Percentiles rank a stretch among this genome's conserved stretches.
Conservation (phyloP, 1,284 basidiomycete genomes). For the Phaffia rhodozyma region DNA sequence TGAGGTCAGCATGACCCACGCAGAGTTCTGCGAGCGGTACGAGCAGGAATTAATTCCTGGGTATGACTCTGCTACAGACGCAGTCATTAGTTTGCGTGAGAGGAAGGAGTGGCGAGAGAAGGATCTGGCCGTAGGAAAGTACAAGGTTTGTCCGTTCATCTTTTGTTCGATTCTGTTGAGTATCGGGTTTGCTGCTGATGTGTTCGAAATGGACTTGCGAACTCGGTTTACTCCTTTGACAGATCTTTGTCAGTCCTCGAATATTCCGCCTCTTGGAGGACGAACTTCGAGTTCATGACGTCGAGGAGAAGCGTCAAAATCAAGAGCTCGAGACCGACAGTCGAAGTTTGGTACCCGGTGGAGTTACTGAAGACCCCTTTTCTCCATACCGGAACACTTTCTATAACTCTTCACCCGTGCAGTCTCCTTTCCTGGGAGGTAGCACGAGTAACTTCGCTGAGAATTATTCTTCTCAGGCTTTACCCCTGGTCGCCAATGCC, state of each 20-base stretch:
- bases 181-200: not conserved
- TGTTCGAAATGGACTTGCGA: not conserved
- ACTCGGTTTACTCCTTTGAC: slow-evolving; percentile 8
- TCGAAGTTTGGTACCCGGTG: slow-evolving; percentile 52
- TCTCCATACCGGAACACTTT: slow-evolving; percentile 59
- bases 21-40: slow-evolving; percentile 81
- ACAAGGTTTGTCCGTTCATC: slow-evolving; percentile 48
- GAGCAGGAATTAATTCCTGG: slow-evolving; percentile 42
- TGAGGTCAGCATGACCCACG: slow-evolving; percentile 72
- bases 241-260: slow-evolving; percentile 81
- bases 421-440: slow-evolving; percentile 37
- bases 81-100: slow-evolving; percentile 40
- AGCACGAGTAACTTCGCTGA: slow-evolving; percentile 23
- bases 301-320: slow-evolving; percentile 67
- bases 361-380: slow-evolving; percentile 50
- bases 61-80: slow-evolving; percentile 33
- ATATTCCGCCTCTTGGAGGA: slow-evolving; percentile 89
- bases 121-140: slow-evolving; percentile 67
- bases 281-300: slow-evolving; percentile 64
- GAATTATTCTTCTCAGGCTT: slow-evolving; percentile 37
- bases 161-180: not conserved
- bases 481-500: slow-evolving; percentile 52
- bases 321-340: slow-evolving; percentile 34
- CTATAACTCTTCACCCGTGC: slow-evolving; percentile 34
- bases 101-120: slow-evolving; percentile 54